Base-by-base conservation (phyloP, 148 eudicot species). In the Silene conica region DNA sequence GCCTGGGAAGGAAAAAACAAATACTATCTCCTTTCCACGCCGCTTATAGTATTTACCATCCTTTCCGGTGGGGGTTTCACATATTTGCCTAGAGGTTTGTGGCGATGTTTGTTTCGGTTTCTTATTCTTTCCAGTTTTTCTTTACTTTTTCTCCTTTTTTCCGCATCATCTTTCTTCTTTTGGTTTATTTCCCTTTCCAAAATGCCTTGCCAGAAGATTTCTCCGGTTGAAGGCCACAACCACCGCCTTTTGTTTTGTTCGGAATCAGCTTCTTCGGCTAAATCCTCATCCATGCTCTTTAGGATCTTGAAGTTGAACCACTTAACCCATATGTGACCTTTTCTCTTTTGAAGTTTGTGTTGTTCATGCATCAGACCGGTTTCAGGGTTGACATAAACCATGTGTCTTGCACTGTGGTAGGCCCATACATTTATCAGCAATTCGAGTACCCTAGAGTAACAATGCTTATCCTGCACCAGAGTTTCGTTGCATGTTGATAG, bases 201-300 rank as follows among this genome's bases (percentile, higher is more conserved):
- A 18, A 84, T 71, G 20, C 97, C 98, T 72, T 84, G 86, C 96
- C 96, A 94, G 78, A 82, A 86, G 18, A 94, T 80, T 74, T 94
- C 97, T 0, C 98, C 98, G 0, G 97, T 94, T 34, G 71, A 78
- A 15, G 98, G 98, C 98, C 98, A 94, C 70, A 94, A 67, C 98
- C 98, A 87, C 56, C 82, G 84, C 57, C 72, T 88, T 46, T 70
- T 81, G 0, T 79, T 82, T 64, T 38, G 75, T 43, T 90, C 96
- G 0, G 91, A 73, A 78, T 94, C 98, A 0, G 84, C 85, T 80
- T 89, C 98, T 81, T 94, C 97, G 0, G 98, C 98, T 57, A 94
- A 79, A 72, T 94, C 98, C 79, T 91, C 97, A 23, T 94, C 98
- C 93, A 94, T 92, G 90, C 70, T 82, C 86, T 92, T 94, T 13